Evolutionary conservation across 2,329 filamentous ascomycete species (phyloP).

Genomic region (Verticillium dahliae): DNA sequence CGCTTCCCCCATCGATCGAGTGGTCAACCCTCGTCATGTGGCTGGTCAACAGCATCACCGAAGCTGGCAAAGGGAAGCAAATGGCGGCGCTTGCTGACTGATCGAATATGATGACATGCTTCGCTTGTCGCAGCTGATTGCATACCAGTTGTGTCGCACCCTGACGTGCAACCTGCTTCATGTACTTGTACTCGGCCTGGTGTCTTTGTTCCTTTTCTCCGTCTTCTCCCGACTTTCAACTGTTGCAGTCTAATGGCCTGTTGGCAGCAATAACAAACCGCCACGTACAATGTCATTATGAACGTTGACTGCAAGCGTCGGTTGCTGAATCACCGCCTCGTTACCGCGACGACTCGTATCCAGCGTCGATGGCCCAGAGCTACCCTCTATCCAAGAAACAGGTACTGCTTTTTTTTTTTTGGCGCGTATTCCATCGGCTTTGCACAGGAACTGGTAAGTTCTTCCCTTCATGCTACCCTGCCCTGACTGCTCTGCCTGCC

Average conservation of each 20-base stretch:
- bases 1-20: neutral
- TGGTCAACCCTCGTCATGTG: neutral
- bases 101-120: neutral
- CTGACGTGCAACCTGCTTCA: no score
- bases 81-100: neutral
- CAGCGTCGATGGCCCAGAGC: no score
- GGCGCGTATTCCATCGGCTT: neutral
- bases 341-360: no score
- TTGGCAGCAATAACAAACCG: no score
- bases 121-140: neutral
- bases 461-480: neutral
- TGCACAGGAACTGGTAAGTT: neutral
- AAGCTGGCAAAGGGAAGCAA: neutral
- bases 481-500: neutral
- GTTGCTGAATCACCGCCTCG: no score
- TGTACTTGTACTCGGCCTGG: no score
- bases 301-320: no score
- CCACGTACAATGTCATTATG: no score
- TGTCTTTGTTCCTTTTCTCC: no score
- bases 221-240: no score
- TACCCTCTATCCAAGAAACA: no score
- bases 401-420: neutral
- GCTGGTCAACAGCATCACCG: neutral
- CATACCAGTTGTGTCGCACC: neutral
- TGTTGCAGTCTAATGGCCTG: neutral